phyloP scores from a whole-genome alignment of 2,329 filamentous ascomycete genomes.

The Monilinia aucupariae region DNA sequence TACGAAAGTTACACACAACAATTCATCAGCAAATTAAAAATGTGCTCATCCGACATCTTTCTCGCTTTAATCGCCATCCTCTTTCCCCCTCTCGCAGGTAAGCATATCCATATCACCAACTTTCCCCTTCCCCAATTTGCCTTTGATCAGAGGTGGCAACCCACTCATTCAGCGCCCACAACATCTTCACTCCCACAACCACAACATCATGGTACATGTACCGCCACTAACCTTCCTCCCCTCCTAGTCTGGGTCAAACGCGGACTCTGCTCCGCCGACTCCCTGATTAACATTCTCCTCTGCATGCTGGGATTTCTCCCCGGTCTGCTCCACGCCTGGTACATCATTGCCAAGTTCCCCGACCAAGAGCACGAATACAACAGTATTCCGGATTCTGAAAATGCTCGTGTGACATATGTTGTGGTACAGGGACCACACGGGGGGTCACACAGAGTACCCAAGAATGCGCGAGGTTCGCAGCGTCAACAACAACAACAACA shows the following conservation, averaged over 20 bases:
- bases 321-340: slow-evolving; percentile 92
- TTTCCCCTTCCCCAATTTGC: not conserved
- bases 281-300: slow-evolving; percentile 90
- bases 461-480: slow-evolving; percentile 22
- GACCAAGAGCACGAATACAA: slow-evolving; percentile 64
- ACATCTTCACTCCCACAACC: not conserved
- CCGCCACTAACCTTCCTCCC: not conserved
- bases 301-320: slow-evolving; percentile 74
- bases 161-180: no score
- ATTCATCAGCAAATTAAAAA: slow-evolving; percentile 31
- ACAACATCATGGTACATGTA: not conserved
- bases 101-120: slow-evolving; percentile 31
- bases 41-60: slow-evolving; percentile 59
- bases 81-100: slow-evolving; percentile 61
- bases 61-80: slow-evolving; percentile 60
- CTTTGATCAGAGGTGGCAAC: not conserved
- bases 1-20: not conserved
- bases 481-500: slow-evolving; percentile 7
- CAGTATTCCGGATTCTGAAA: slow-evolving; percentile 47
- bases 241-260: slow-evolving; percentile 86
- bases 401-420: slow-evolving; percentile 67
- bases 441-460: slow-evolving; percentile 28
- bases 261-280: slow-evolving; percentile 88
- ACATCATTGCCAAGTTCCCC: slow-evolving; percentile 89
- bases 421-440: slow-evolving; percentile 55